Evolutionary conservation across 306 rosid genomes (phyloP).

Genomic region (Alnus glutinosa): DNA sequence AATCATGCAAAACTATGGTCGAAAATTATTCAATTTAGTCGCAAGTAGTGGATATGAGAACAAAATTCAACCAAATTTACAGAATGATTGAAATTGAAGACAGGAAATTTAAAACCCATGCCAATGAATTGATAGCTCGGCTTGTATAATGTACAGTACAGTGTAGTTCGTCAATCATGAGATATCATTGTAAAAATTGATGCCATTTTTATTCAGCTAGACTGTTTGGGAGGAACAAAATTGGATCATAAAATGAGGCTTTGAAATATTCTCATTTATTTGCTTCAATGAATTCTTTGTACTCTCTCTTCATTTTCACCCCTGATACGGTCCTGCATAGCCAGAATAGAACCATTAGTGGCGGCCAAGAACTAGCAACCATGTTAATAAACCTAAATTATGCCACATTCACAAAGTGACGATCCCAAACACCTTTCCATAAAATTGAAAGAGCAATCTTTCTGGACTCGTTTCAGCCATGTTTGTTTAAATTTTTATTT

Average conservation of each 20-base stretch:
- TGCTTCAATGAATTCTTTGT: constrained; percentile 75
- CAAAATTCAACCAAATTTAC: neutral
- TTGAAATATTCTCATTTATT: constrained; percentile 47
- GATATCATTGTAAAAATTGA: constrained; percentile 22
- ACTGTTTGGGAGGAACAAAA: constrained; percentile 1
- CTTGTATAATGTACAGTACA: constrained; percentile 28
- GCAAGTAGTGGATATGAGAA: no score
- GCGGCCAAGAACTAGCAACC: constrained; percentile 13
- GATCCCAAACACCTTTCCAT: neutral
- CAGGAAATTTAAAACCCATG: neutral
- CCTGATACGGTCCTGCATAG: constrained; percentile 64
- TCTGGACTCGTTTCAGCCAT: neutral
- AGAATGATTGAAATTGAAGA: neutral
- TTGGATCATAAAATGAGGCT: neutral
- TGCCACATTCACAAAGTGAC: neutral
- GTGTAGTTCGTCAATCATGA: constrained; percentile 22
- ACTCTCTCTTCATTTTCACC: constrained; percentile 61
- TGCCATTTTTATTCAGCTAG: constrained; percentile 18
- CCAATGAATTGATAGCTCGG: constrained; percentile 13
- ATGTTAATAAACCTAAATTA: neutral
- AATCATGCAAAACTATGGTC: no score
- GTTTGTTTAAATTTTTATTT: no score
- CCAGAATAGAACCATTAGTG: constrained; percentile 9
- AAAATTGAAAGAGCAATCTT: constrained; percentile 2
- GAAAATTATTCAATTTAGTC: no score